Conservation (phyloP, 371 early-diverging fungal species). For the Saksenaea oblongispora region DNA sequence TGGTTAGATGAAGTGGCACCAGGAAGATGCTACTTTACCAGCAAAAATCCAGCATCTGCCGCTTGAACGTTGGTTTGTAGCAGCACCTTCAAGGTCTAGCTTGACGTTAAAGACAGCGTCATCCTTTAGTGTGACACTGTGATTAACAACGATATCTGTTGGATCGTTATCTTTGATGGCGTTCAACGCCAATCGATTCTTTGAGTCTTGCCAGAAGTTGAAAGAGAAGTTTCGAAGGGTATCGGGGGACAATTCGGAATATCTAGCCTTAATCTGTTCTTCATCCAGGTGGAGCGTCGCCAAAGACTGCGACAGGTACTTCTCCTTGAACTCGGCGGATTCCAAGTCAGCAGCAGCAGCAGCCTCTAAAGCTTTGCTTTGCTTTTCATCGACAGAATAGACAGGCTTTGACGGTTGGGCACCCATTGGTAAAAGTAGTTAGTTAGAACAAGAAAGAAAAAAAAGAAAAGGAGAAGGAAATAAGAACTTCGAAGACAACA, state of each 20-base stretch:
- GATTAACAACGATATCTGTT: slow-evolving; percentile 60
- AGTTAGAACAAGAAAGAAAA: not conserved
- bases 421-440: slow-evolving; percentile 8
- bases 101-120: slow-evolving; percentile 64
- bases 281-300: slow-evolving; percentile 19
- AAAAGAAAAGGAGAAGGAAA: not conserved
- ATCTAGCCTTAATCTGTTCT: slow-evolving; percentile 22
- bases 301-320: slow-evolving; percentile 19
- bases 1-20: not conserved
- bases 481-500: not conserved
- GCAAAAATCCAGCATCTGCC: slow-evolving; percentile 91
- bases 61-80: slow-evolving; percentile 79
- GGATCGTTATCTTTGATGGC: slow-evolving; percentile 63
- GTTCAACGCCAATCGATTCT: slow-evolving; percentile 69
- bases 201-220: slow-evolving; percentile 61
- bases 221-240: slow-evolving; percentile 37
- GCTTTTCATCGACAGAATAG: slow-evolving; percentile 14
- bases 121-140: slow-evolving; percentile 39
- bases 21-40: slow-evolving; percentile 38
- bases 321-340: not conserved
- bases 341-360: slow-evolving; percentile 1
- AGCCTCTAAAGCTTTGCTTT: not conserved
- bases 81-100: slow-evolving; percentile 58
- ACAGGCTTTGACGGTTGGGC: slow-evolving; percentile 14
- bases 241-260: slow-evolving; percentile 28